Base-by-base conservation (phyloP, 169 alveolate species). In the Plasmodium gallinaceum region DNA sequence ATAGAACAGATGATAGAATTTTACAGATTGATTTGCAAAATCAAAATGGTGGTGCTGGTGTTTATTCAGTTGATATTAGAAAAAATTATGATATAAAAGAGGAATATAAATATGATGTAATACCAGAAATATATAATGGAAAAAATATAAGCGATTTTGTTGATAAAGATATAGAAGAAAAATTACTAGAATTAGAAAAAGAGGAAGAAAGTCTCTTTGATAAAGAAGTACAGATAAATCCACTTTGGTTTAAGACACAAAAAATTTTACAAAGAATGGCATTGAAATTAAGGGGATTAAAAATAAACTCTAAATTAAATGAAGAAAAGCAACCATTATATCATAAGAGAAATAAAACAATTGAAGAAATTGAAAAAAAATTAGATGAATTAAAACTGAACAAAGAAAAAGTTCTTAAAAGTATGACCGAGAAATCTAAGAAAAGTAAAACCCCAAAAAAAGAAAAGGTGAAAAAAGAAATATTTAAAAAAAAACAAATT, bases 21-120 rank as follows among this genome's bases (percentile, higher is more conserved):
- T 91, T 96, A 20, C 93, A 96, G 61, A 94, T 93, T 46, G 98
- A 96, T 70, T 72, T 95, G 37, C 94, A 96, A 88, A 98, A 97
- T 85, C 97, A 96, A 76, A 91, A 95, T 64, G 99, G 99, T 10
- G 99, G 99, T 0, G 98, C 99, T 24, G 99, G 99, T 12, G 99
- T 98, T n/a, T 98, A 97, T 90, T 95, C 96, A n/a, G 94, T 95
- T 42, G 98, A 97, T 90, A 90, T 95, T 74, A 94, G 98, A 60
- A 96, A 94, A 88, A 92, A 95, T 73, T 87, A 89, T 69, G 73
- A 75, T 74, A 78, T 93, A 9, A 78, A 75, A 37, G 85, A 88
- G 37, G 88, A 74, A 26, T 98, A 99, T 99, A 96, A 96, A 92
- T 98, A 97, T 94, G 99, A 99, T 94, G 97, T 96, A 70, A 96